Evolutionary conservation across 2,329 filamentous ascomycete genomes (phyloP), one percentile per base, ranked within the genome.

Genomic region (Helotiales sp.): DNA sequence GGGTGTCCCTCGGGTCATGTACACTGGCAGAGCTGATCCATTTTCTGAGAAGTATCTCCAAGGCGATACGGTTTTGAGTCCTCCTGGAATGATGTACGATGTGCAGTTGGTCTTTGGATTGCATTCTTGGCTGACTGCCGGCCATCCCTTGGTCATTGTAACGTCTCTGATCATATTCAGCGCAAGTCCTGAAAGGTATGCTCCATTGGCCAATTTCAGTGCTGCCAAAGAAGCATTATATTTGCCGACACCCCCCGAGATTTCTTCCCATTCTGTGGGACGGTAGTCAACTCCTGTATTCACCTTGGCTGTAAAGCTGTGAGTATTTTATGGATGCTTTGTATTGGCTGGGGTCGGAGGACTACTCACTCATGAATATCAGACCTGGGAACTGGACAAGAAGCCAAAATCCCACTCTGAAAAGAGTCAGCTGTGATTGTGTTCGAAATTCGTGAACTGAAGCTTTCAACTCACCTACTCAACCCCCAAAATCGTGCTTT

Each of bases 321-420:
- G 13, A 52, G 26, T 7, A 45, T 8, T 20, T 20, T n/a, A 3
- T 45, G 17, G 2, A 17, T 15, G 13, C 17, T 20, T 45, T 6
- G 6, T 6, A 7, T 3, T 8, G 40, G n/a, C n/a, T n/a, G n/a
- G n/a, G 40, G 20, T 3, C 40, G 1, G 11, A 43, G 37, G 15
- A 34, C 30, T 10, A n/a, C 49, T 28, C 17, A 52, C 49, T 52
- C 49, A 52, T 52, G 26, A 52, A 52, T n/a, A 52, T 52, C 6
- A 52, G 24, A 52, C 49, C 49, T 30, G 49, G 49, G n/a, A 52
- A 52, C n/a, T 52, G 49, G 26, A 52, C 17, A n/a, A 52, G 26
- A n/a, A 52, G 49, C 49, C 49, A 52, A 24, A 52, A 52, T 15
- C 49, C 49, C 26, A 52, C 24, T 52, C 49, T 52, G 7, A 2